Evolutionary conservation across 1,284 basidiomycete genomes (phyloP).

Genomic region (Trametes versicolor): DNA sequence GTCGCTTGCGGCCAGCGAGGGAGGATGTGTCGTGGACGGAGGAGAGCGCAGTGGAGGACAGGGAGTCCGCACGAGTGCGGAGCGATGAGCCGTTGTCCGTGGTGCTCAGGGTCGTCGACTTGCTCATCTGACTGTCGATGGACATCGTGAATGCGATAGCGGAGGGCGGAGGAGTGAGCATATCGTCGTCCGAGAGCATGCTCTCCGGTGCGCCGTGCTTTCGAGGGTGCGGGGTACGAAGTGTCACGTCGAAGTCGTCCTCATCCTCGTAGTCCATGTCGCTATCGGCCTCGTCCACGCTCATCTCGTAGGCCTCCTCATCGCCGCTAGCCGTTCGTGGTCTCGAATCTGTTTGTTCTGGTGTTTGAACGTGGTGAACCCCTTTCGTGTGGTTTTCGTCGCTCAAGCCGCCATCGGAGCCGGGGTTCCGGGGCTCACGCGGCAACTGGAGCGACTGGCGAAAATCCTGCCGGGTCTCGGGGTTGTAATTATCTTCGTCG

Average conservation of each 20-base stretch:
- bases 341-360: slow-evolving; percentile 27
- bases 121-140: slow-evolving; percentile 46
- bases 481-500: slow-evolving; percentile 26
- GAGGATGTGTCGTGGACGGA: slow-evolving; percentile 40
- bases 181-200: slow-evolving; percentile 46
- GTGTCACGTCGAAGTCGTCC: slow-evolving; percentile 70
- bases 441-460: slow-evolving; percentile 68
- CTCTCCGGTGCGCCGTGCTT: slow-evolving; percentile 36
- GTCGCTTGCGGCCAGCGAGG: slow-evolving; percentile 41
- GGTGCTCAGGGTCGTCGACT: slow-evolving; percentile 56
- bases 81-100: slow-evolving; percentile 55
- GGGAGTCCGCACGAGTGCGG: slow-evolving; percentile 54
- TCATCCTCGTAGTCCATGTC: slow-evolving; percentile 53
- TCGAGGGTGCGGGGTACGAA: slow-evolving; percentile 63
- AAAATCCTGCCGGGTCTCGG: slow-evolving; percentile 58
- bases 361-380: slow-evolving; percentile 39
- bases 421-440: slow-evolving; percentile 65
- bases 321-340: slow-evolving; percentile 40
- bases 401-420: slow-evolving; percentile 68
- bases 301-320: slow-evolving; percentile 40
- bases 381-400: slow-evolving; percentile 48
- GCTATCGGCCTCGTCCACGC: slow-evolving; percentile 45
- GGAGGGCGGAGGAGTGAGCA: slow-evolving; percentile 32
- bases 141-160: slow-evolving; percentile 23
- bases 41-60: slow-evolving; percentile 45